phyloP scores from a whole-genome alignment of 2,329 filamentous ascomycete species.

The Botryotinia convoluta region DNA sequence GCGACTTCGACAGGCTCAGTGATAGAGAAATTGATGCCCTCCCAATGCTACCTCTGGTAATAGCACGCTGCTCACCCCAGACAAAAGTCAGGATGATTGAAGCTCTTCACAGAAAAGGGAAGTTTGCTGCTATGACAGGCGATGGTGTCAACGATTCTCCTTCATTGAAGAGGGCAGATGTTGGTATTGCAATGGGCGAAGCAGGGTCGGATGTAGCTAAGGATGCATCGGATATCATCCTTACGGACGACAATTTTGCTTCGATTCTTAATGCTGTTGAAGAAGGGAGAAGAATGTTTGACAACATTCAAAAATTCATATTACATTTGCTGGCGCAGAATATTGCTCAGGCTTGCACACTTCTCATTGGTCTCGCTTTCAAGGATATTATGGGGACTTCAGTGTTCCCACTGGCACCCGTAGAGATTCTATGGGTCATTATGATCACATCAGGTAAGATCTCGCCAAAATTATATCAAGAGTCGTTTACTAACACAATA shows the following conservation, averaged over 20 bases:
- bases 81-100: conserved; percentile 93
- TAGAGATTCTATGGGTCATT: conserved; percentile 92
- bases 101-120: conserved; percentile 57
- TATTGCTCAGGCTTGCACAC: conserved; percentile 76
- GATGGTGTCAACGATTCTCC: conserved; percentile 52
- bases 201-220: conserved; percentile 59
- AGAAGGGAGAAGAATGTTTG: conserved; percentile 71
- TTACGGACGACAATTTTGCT: conserved; percentile 71
- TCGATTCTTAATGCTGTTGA: conserved; percentile 70
- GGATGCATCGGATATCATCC: conserved; percentile 60
- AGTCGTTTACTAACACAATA: neutral
- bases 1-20: conserved; percentile 73
- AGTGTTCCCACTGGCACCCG: conserved; percentile 80
- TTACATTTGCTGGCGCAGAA: conserved; percentile 66
- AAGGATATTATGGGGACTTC: conserved; percentile 69
- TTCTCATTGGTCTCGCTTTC: conserved; percentile 79
- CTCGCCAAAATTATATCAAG: neutral
- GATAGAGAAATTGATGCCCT: conserved; percentile 74
- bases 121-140: conserved; percentile 53
- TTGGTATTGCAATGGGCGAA: conserved; percentile 63
- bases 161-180: conserved; percentile 59
- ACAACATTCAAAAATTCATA: conserved; percentile 73
- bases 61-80: conserved; percentile 79
- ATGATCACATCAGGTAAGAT: conserved; percentile 74
- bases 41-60: conserved; percentile 73